A percentile compares a stretch with the other conserved stretches of the same genome.
These are phyloP conservation scores for Tetrapisispora iriomotensis DNA, from an alignment of 805 yeast genomes.

Conservation along the genomic window DNA sequence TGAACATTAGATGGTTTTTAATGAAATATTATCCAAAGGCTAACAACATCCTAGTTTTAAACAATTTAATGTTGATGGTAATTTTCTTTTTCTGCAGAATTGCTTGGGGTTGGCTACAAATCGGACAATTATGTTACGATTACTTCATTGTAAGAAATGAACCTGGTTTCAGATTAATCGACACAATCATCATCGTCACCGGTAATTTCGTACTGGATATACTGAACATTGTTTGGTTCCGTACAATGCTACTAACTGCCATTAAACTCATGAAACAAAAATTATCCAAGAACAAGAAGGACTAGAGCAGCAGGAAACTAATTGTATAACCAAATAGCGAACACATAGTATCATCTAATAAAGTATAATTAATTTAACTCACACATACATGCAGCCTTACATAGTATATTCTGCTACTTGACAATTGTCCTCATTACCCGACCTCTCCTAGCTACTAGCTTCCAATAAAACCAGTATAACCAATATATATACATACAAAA, in stretches of 20 bases:
- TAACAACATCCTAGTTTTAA: constrained; percentile 37
- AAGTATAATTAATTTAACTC: too few species aligned
- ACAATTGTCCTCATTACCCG: too few species aligned
- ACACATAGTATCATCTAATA: too few species aligned
- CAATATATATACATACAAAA: too few species aligned
- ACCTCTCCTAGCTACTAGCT: too few species aligned
- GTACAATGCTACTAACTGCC: constrained; percentile 64
- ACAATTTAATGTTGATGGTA: constrained; percentile 40
- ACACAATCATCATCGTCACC: constrained; percentile 27
- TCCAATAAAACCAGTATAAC: too few species aligned
- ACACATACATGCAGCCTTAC: too few species aligned
- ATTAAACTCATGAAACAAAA: constrained; percentile 21
- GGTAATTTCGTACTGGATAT: constrained; percentile 50
- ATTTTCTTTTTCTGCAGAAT: constrained; percentile 67
- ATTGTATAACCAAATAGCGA: too few species aligned
- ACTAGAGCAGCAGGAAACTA: too few species aligned
- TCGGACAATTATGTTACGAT: constrained; percentile 38
- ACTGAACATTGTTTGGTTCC: constrained; percentile 72
- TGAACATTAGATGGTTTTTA: constrained; percentile 81
- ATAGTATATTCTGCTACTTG: too few species aligned
- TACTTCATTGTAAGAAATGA: constrained; percentile 34
- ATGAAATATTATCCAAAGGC: constrained; percentile 18
- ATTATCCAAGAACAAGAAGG: neutral
- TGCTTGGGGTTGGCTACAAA: constrained; percentile 73
- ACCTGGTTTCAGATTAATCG: constrained; percentile 38